Conservation (phyloP, 805 yeast species). For the Saturnispora serradocipensis region DNA sequence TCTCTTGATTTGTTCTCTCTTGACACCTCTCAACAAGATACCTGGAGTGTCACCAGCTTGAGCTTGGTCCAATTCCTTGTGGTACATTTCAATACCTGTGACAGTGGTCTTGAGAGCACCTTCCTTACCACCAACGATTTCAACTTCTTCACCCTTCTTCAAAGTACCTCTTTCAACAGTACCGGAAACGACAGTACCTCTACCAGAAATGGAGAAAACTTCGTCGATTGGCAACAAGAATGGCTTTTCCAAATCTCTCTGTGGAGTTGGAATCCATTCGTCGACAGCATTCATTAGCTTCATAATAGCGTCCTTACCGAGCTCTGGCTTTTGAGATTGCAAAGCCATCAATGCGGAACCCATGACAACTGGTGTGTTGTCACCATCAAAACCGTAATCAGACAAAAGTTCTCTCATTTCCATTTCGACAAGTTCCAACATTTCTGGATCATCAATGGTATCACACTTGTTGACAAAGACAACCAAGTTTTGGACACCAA, state of each 20-base stretch:
- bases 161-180: conserved; percentile 97
- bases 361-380: conserved; percentile 94
- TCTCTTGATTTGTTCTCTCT: conserved; percentile 93
- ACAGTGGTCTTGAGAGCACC: conserved; percentile 87
- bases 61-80: conserved; percentile 95
- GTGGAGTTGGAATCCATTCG: conserved; percentile 91
- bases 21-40: conserved; percentile 92
- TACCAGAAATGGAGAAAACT: conserved; percentile 96
- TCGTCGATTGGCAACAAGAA: conserved; percentile 97
- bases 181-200: conserved; percentile 99
- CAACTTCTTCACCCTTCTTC: conserved; percentile 97
- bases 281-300: conserved; percentile 89
- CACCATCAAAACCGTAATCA: conserved; percentile 96
- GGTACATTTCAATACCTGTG: conserved; percentile 99
- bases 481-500: conserved; percentile 95
- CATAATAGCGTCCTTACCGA: conserved; percentile 77
- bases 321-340: conserved; percentile 80
- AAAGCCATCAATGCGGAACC: conserved; percentile 98
- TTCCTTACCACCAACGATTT: conserved; percentile 87
- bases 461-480: conserved; percentile 98
- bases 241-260: conserved; percentile 91
- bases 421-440: conserved; percentile 99
- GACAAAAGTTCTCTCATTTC: conserved; percentile 96
- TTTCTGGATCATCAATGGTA: conserved; percentile 96
- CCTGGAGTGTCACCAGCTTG: conserved; percentile 99